Evolutionary conservation across 139 green algal genomes (phyloP), one percentile per base, ranked within the genome.

Genomic region (Coccomyxa sp.): DNA sequence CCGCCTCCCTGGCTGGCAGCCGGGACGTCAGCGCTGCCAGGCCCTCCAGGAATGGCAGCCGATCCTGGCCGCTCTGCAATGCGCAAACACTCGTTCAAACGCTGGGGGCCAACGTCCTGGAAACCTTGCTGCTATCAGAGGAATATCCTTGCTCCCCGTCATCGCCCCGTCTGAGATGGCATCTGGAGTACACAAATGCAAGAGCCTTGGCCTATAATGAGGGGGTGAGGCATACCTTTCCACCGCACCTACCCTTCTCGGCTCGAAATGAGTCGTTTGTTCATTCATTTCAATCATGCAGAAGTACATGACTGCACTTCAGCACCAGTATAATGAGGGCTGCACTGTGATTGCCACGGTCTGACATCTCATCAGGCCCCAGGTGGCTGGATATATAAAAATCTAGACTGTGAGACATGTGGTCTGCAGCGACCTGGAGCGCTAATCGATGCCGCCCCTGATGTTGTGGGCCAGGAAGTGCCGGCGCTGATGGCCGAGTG

Each of bases 31-130:
- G 67, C 15, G 67, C 58, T 23, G 51, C 58, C 67, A 84, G 78
- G 38, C 68, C 88, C 75, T 88, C 80, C 77, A 91, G 79, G 79
- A 91, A 91, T 23, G 78, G 31, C 57, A 89, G 51, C 28, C 57
- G 78, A 3, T 59, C 38, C 0, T 82, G 45, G 23, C 71, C 66
- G 10, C 79, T 75, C n/a, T 75, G 74, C 57, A 88, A 58, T 57
- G 79, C 58, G 86, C 84, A 90, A 74, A 27, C 86, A 78, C 1
- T 45, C 16, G 1, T 80, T 18, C 60, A 38, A 15, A 59, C 16
- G 30, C 60, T 60, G 31, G 76, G 15, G 10, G 27, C 60, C 1
- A 60, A 66, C 3, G 15, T 4, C 3, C 38, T 80, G 58, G 16
- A 23, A 17, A 63, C 4, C 0, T 17, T 14, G 27, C 10, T 27